phyloP scores from a whole-genome alignment of 2,329 filamentous ascomycete genomes.

The Epichloe hybrida region DNA sequence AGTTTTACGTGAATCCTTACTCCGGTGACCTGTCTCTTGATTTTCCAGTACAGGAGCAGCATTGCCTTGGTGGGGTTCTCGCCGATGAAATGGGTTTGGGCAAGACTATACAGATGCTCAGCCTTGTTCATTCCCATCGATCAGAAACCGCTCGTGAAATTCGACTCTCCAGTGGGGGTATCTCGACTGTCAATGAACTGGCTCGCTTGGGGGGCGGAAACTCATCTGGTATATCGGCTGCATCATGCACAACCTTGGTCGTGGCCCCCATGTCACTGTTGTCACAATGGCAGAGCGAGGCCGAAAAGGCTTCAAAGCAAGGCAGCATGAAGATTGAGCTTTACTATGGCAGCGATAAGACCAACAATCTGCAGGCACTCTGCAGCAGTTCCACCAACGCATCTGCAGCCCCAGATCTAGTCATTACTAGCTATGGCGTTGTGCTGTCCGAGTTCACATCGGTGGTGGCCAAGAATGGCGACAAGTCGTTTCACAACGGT shows the following conservation, averaged over 20 bases:
- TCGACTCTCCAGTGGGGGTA: slow-evolving; percentile 16
- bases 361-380: slow-evolving; percentile 59
- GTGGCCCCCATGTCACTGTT: slow-evolving; percentile 94
- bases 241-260: slow-evolving; percentile 83
- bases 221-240: slow-evolving; percentile 45
- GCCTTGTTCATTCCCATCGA: slow-evolving; percentile 74
- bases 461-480: slow-evolving; percentile 51
- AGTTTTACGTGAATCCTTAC: slow-evolving; percentile 94
- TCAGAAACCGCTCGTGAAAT: slow-evolving; percentile 36
- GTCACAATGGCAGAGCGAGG: slow-evolving; percentile 95
- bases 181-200: slow-evolving; percentile 43
- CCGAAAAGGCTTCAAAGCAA: slow-evolving; percentile 73
- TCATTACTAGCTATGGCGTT: slow-evolving; percentile 90
- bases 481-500: slow-evolving; percentile 52
- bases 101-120: slow-evolving; percentile 98
- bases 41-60: slow-evolving; percentile 87
- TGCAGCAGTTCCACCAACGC: slow-evolving; percentile 67
- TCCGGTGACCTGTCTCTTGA: slow-evolving; percentile 85
- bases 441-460: slow-evolving; percentile 77
- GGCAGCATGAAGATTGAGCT: slow-evolving; percentile 74
- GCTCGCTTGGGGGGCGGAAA: slow-evolving; percentile 41
- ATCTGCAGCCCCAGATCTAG: slow-evolving; percentile 66
- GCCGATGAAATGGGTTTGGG: slow-evolving; percentile 97
- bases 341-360: slow-evolving; percentile 86
- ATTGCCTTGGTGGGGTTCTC: slow-evolving; percentile 83